These are phyloP conservation scores for Rhizopogon salebrosus DNA, from an alignment of 768 basidiomycete genomes.

Conservation along the genomic window DNA sequence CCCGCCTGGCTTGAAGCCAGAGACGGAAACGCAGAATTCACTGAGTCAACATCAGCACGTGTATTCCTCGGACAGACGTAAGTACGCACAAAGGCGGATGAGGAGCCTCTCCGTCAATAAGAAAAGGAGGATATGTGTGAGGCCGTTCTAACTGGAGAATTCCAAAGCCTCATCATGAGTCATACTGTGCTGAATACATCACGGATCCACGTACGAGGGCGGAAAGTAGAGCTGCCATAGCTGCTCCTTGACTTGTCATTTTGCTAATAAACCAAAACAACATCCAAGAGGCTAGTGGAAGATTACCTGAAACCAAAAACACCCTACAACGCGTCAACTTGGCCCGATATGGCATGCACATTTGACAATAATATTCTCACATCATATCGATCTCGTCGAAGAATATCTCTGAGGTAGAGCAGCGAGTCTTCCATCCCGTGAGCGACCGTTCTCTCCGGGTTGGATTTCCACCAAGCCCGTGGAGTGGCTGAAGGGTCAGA, in stretches of 20 bases:
- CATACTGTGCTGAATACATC: neutral
- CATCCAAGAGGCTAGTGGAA: neutral
- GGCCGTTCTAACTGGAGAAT: conserved; percentile 48
- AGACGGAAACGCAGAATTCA: conserved; percentile 69
- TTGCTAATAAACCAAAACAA: conserved; percentile 3
- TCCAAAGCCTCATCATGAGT: conserved; percentile 1
- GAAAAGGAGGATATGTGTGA: conserved; percentile 48
- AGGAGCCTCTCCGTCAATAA: conserved; percentile 56
- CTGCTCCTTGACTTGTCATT: conserved; percentile 69
- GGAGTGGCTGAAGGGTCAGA: conserved; percentile 52
- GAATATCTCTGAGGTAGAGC: conserved; percentile 45
- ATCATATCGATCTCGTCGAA: conserved; percentile 59
- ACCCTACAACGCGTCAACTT: conserved; percentile 40
- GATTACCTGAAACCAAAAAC: conserved; percentile 74
- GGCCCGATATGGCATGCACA: neutral
- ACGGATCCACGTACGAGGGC: conserved; percentile 51
- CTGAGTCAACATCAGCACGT: conserved; percentile 27
- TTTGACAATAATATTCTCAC: conserved; percentile 33
- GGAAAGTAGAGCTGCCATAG: conserved; percentile 64
- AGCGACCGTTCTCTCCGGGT: conserved; percentile 45
- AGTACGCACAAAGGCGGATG: conserved; percentile 69
- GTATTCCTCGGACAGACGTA: neutral
- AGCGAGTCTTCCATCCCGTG: conserved; percentile 58
- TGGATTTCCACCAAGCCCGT: conserved; percentile 68
- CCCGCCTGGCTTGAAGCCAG: conserved; percentile 57